Base-by-base conservation (phyloP, 1,284 basidiomycete genomes). In the Marasmius sp. region DNA sequence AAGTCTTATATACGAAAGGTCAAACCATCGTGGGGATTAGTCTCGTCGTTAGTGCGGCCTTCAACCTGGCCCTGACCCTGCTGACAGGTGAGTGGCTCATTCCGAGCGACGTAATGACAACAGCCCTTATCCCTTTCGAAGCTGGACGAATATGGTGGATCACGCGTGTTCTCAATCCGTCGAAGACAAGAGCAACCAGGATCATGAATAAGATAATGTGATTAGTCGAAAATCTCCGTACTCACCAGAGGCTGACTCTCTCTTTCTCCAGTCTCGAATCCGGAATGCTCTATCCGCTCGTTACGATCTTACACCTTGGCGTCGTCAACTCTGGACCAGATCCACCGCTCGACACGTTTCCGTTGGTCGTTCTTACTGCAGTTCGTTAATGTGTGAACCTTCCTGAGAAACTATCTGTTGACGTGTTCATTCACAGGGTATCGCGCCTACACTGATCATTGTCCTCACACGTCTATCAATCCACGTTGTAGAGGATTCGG, bases 141-240 rank as follows among this genome's bases (percentile, higher is more conserved):
- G 52, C 34, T 18, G 52, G 52, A 18, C 52, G 52, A 34, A 38
- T 54, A n/a, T 54, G 52, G 52, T 38, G 52, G 52, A 38, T 54
- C 16, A 34, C 37, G 10, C 34, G 52, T 10, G 2, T 6, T 37
- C 34, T 37, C 9, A 10, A 18, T 1, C 33, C n/a, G 7, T 33
- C 27, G 20, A 27, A 27, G 34, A 54, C 34, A 12, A 16, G 14
- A 33, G 6, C 18, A 37, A 2, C 9, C n/a, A 47, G 6, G 20
- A 47, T 14, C 5, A n/a, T 47, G 6, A 47, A 47, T 20, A 47
- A 47, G 14, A 47, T 47, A 6, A 47, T 47, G 45, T 47, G n/a
- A n/a, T n/a, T n/a, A n/a, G n/a, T n/a, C n/a, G n/a, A n/a, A n/a
- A n/a, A n/a, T n/a, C n/a, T n/a, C n/a, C n/a, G n/a, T n/a, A n/a